These are phyloP conservation scores for Apophysomyces variabilis DNA, from an alignment of 371 early-diverging fungal species.

Conservation along the genomic window DNA sequence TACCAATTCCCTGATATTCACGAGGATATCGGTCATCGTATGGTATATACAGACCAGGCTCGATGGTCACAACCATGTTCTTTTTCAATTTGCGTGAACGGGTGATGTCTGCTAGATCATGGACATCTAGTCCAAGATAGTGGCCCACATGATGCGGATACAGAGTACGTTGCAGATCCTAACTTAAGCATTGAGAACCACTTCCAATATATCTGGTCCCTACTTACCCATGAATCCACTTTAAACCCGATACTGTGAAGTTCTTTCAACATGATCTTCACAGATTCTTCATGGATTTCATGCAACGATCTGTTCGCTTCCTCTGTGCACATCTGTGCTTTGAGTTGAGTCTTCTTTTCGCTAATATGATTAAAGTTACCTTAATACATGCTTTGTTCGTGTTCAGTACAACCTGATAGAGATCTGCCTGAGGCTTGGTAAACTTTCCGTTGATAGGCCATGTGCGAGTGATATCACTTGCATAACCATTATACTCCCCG, in stretches of 20 bases:
- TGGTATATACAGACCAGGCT: slow-evolving; percentile 96
- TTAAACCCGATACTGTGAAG: slow-evolving; percentile 71
- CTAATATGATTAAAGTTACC: slow-evolving; percentile 38
- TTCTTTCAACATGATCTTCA: slow-evolving; percentile 65
- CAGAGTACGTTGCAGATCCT: slow-evolving; percentile 73
- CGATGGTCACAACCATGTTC: slow-evolving; percentile 94
- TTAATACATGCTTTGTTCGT: slow-evolving; percentile 88
- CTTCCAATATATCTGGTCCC: not conserved
- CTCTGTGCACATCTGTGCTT: slow-evolving; percentile 71
- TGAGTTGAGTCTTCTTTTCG: not conserved
- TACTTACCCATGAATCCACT: slow-evolving; percentile 53
- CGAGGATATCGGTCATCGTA: slow-evolving; percentile 74
- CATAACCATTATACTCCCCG: slow-evolving; percentile 88
- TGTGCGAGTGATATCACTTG: slow-evolving; percentile 92
- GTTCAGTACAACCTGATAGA: slow-evolving; percentile 87
- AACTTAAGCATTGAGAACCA: slow-evolving; percentile 1
- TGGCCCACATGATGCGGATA: slow-evolving; percentile 97
- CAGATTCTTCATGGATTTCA: slow-evolving; percentile 78
- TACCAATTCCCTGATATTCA: slow-evolving; percentile 89
- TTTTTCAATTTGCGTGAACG: slow-evolving; percentile 70
- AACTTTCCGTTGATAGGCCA: slow-evolving; percentile 95
- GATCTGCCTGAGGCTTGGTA: slow-evolving; percentile 74
- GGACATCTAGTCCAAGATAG: slow-evolving; percentile 94
- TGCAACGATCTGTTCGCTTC: slow-evolving; percentile 73
- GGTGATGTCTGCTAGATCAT: slow-evolving; percentile 81